A percentile compares a stretch with the other conserved stretches of the same genome.
Conservation (phyloP, 805 yeast genomes). For the Candida schatavii region DNA sequence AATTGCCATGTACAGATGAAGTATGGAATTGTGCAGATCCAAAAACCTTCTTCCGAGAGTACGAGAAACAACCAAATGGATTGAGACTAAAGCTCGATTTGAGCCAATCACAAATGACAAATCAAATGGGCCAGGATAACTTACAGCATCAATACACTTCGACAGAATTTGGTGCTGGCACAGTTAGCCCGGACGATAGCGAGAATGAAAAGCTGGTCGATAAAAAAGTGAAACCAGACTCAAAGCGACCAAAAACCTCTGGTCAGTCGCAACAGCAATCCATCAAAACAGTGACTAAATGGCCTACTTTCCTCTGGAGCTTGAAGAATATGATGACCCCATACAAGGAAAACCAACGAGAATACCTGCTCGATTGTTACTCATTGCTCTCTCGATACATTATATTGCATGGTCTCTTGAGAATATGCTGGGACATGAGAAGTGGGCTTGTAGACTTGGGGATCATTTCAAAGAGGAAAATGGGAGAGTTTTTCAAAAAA, state of each 20-base stretch:
- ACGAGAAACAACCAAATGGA: constrained; percentile 23
- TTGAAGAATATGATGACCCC: constrained; percentile 30
- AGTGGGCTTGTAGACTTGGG: constrained; percentile 30
- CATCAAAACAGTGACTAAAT: constrained; percentile 7
- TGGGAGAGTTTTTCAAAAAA: constrained; percentile 24
- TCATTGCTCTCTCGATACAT: constrained; percentile 35
- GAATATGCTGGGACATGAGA: constrained; percentile 31
- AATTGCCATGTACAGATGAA: constrained; percentile 44
- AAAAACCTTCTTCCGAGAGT: constrained; percentile 18
- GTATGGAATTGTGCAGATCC: constrained; percentile 38
- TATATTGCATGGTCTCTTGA: constrained; percentile 34
- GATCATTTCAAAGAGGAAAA: constrained; percentile 27
- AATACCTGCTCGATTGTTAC: constrained; percentile 31
- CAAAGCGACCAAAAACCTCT: background rate
- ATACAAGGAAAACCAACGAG: constrained; percentile 24
- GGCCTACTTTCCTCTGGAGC: constrained; percentile 38
- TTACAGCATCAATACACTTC: background rate
- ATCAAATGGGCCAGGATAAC: background rate
- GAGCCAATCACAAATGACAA: background rate
- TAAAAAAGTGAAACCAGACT: background rate
- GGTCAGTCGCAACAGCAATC: background rate
- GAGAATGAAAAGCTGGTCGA: background rate
- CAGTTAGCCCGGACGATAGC: background rate
- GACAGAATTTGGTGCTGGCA: background rate
- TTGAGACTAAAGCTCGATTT: constrained; percentile 1